Base-by-base conservation (phyloP, 108 stramenopile genomes). In the Tribonema minus region DNA sequence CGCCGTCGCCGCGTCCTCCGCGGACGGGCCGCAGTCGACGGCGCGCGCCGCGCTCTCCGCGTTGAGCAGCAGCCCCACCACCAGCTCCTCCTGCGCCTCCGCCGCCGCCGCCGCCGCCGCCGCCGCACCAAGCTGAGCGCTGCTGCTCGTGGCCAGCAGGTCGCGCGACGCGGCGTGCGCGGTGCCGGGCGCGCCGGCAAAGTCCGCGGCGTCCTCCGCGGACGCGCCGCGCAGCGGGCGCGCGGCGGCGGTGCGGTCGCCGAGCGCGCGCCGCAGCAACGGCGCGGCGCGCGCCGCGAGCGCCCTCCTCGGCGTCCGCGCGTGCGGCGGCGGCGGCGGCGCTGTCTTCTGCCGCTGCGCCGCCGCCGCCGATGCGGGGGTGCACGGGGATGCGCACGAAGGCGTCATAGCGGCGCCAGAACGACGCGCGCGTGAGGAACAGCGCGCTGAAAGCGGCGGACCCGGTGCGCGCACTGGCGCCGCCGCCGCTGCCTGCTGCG, bases 381-480 rank as follows among this genome's bases (percentile, higher is more conserved):
- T n/a, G n/a, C n/a, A 54, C 20, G 20, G 46, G 46, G 15, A 32
- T 59, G 46, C 64, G 64, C 12, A 76, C 65, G 32, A 76, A 76
- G 20, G 74, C 74, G 37, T 76, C 74, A 28, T 64, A 76, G 12
- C 62, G 61, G 31, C 74, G 64, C 74, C 74, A 76, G 12, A 76
- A 40, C 15, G 74, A 61, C n/a, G 64, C 37, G 33, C 74, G 41
- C 28, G 74, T 76, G 46, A 76, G 58, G 9, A 76, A 68, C 9
- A 76, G 74, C 3, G 64, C 30, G 26, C 65, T 61, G 74, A 76
- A 76, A 3, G 74, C 64, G 12, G 25, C 15, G 0, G 46, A 37
- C n/a, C n/a, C n/a, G n/a, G n/a, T n/a, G n/a, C n/a, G n/a, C n/a
- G n/a, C n/a, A n/a, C n/a, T n/a, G n/a, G n/a, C n/a, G n/a, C 20